These are phyloP conservation scores for Salisapilia sapeloensis DNA, from an alignment of 352 stramenopile genomes.

Conservation along the genomic window DNA sequence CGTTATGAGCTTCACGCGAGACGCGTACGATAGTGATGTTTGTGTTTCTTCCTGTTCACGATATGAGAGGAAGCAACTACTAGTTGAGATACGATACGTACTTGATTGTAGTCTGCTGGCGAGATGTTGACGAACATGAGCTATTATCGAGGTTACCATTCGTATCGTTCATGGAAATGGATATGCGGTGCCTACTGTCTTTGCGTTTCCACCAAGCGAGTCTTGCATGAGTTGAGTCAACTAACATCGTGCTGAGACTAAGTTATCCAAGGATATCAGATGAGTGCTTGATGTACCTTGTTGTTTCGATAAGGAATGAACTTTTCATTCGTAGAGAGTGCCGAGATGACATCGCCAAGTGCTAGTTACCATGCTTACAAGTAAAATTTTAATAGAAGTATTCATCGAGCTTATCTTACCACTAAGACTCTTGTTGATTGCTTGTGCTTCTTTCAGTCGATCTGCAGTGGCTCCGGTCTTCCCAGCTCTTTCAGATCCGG, in stretches of 20 bases:
- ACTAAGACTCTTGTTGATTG: conserved; percentile 84
- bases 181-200: conserved; percentile 40
- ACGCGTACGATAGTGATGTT: conserved; percentile 68
- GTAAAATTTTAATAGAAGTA: neutral
- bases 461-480: conserved; percentile 79
- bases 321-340: conserved; percentile 81
- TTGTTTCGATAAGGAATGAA: conserved; percentile 91
- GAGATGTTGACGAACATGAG: conserved; percentile 87
- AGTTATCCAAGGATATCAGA: conserved; percentile 1
- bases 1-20: conserved; percentile 78
- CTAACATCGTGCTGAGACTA: conserved; percentile 5
- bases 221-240: conserved; percentile 89
- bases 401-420: conserved; percentile 11
- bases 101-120: conserved; percentile 79
- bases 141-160: conserved; percentile 5
- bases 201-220: conserved; percentile 85
- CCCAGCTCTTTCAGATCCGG: conserved; percentile 71
- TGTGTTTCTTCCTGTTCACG: conserved; percentile 50
- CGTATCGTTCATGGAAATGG: neutral
- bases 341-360: conserved; percentile 85
- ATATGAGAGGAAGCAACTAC: conserved; percentile 1
- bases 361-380: conserved; percentile 10
- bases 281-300: conserved; percentile 26
- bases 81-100: conserved; percentile 6
- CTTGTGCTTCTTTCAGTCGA: conserved; percentile 73